Base-by-base conservation (phyloP, 495 filamentous ascomycete genomes). In the Penicillium longicatenatum region DNA sequence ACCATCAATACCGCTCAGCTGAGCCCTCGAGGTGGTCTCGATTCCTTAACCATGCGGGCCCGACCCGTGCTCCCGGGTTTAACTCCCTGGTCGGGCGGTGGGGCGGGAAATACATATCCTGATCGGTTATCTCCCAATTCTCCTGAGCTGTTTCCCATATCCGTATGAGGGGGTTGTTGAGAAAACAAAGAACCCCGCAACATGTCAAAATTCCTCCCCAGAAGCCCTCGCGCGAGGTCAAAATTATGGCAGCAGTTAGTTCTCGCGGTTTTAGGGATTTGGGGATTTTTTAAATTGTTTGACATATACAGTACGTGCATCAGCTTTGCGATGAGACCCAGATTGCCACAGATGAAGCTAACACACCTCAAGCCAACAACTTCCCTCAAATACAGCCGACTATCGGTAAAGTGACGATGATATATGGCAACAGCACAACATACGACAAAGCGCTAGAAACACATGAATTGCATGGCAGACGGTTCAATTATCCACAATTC, bases 401-500 rank as follows among this genome's bases (percentile, higher is more conserved):
- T 6, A 54, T 66, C n/a, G 62, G 56, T 10, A 68, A 65, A 52
- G 65, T 65, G 12, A 60, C 57, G 6, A 63, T 63, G 56, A 45
- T 65, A 14, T 65, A 60, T 46, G 65, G 65, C 20, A 44, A 63
- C 24, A 51, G 51, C 35, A 3, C 64, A 20, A 53, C 63, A 10
- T 67, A 69, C 45, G 45, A 69, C 20, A 14, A 55, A 19, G 61
- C 60, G 19, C 29, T 69, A 17, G 24, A 42, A 31, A 63, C 62
- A 12, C 61, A 70, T 52, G 39, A 62, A 49, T 30, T 53, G 16
- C 64, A 69, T 26, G 29, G 57, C 29, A 30, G 42, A 8, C 58
- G 54, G 35, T 50, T 59, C 16, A 54, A 57, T 10, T 65, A 65
- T 37, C 55, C 63, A n/a, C 30, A 59, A 10, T 50, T 41, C 44